Percentiles rank a stretch among this genome's conserved stretches.
These are phyloP conservation scores for Ganoderma boninense DNA, from an alignment of 1,284 basidiomycete species.

Conservation along the genomic window DNA sequence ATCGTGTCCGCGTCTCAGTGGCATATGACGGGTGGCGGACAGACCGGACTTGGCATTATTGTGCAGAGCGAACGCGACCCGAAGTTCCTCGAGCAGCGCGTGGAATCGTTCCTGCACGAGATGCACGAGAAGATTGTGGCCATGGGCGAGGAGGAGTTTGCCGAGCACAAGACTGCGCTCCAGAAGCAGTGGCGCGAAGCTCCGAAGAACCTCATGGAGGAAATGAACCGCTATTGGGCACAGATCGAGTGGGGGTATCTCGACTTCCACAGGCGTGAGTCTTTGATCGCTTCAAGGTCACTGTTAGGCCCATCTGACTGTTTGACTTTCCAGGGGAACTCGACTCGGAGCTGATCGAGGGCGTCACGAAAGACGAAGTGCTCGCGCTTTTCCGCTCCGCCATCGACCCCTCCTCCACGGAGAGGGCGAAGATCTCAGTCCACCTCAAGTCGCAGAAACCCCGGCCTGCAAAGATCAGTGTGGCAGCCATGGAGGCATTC, in stretches of 20 bases:
- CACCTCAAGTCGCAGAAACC: constrained; percentile 81
- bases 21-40: constrained; percentile 66
- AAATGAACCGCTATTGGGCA: constrained; percentile 70
- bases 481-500: constrained; percentile 72
- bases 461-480: constrained; percentile 67
- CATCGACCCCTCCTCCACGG: constrained; percentile 76
- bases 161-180: constrained; percentile 61
- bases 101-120: constrained; percentile 86
- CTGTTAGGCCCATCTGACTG: constrained; percentile 24
- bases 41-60: constrained; percentile 86
- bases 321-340: constrained; percentile 57
- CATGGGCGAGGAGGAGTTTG: constrained; percentile 64
- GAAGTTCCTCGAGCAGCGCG: constrained; percentile 86
- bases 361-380: constrained; percentile 82
- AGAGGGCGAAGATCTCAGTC: constrained; percentile 82
- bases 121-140: constrained; percentile 59
- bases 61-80: constrained; percentile 92
- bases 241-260: constrained; percentile 81
- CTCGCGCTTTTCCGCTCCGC: constrained; percentile 76
- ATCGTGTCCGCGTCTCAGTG: constrained; percentile 73
- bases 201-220: constrained; percentile 76
- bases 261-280: constrained; percentile 78
- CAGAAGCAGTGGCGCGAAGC: constrained; percentile 77
- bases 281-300: constrained; percentile 40
- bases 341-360: constrained; percentile 72